phyloP scores from a whole-genome alignment of 2,329 filamentous ascomycete species.

The Dendrostoma leiphaemia region DNA sequence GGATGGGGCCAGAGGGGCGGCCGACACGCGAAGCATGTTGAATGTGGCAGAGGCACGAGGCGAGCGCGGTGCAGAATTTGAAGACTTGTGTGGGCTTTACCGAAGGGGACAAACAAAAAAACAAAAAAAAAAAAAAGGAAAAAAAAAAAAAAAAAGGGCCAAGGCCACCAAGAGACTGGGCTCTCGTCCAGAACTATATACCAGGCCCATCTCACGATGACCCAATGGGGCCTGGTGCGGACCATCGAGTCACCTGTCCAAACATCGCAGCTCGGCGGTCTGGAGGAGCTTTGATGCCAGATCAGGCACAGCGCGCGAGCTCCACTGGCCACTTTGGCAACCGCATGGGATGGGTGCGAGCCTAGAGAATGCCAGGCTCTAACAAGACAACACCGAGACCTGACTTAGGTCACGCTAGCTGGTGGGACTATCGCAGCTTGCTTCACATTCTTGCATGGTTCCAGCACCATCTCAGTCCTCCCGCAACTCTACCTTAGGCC shows the following conservation, averaged over 20 bases:
- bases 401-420: no score
- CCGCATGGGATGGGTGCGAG: no score
- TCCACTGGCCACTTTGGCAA: not conserved
- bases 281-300: not conserved
- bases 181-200: not conserved
- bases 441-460: no score
- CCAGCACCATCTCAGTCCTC: not conserved
- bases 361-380: no score
- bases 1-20: not conserved
- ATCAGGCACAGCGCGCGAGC: not conserved
- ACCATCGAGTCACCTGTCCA: slow-evolving; percentile 3
- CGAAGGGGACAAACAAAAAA: not conserved
- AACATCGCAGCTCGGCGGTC: slow-evolving; percentile 1
- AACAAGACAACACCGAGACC: no score
- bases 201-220: not conserved
- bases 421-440: no score
- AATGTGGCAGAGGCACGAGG: no score
- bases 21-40: slow-evolving; percentile 5
- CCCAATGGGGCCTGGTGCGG: no score
- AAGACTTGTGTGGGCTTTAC: not conserved
- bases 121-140: not conserved
- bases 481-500: not conserved
- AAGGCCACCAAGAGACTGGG: not conserved
- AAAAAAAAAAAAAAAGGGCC: not conserved
- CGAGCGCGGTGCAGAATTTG: no score